Base-by-base conservation (phyloP, 2,329 filamentous ascomycete genomes). In the Paracoccidioides brasiliensis region DNA sequence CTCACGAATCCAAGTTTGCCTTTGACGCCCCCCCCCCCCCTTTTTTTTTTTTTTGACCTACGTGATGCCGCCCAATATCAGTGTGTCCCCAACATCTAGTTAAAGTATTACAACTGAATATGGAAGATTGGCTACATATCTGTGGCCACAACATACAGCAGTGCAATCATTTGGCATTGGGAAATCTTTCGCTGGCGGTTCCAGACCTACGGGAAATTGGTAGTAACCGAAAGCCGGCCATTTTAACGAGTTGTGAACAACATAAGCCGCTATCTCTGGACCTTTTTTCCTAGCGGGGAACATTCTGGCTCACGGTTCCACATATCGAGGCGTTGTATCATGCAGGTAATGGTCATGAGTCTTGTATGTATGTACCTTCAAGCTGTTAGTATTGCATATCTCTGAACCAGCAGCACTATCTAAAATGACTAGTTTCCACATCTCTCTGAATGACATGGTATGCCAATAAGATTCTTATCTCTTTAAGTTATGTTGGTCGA, bases 281-380 rank as follows among this genome's bases (percentile, higher is more conserved):
- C 53, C 44, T 43, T 54, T 54, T 54, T 42, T 32, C 22, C n/a
- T 12, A 32, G 28, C 53, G 12, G 15, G 35, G 41, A 53, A 45
- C 42, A 42, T 53, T 41, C 41, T 15, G 37, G 53, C 5, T 35
- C 43, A 41, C 42, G 44, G 53, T 54, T 48, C 53, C 53, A 54
- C 53, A 54, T 49, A 53, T 6, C 30, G 28, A 53, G 52, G 52
- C 52, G 40, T 45, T 33, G 50, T 42, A 52, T 53, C 32, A 49
- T 54, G 53, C 53, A 54, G 38, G 53, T 22, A 44, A 49, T 49
- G 53, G 37, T 40, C 44, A 14, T 48, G 33, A 45, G 37, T 38
- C 53, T 54, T 40, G 35, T 53, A n/a, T n/a, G n/a, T n/a, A n/a
- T n/a, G 52, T 46, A 37, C 42, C 41, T 30, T 45, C 33, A 7